A percentile compares a stretch with the other conserved stretches of the same genome.
Conservation (phyloP, 768 basidiomycete genomes). For the Lyophyllum atratum region DNA sequence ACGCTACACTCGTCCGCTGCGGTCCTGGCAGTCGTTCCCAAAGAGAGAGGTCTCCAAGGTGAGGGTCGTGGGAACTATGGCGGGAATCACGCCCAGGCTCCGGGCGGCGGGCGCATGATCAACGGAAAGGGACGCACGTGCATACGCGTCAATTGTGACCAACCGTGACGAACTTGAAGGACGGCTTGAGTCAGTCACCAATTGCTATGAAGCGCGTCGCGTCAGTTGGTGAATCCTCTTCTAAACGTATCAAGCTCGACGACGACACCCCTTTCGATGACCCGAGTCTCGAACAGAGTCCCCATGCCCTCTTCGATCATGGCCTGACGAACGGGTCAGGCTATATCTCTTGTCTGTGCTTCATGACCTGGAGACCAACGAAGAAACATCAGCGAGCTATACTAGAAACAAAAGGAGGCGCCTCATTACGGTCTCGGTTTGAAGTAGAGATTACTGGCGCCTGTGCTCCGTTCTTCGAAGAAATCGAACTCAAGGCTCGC, state of each 20-base stretch:
- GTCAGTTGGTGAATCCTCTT: neutral
- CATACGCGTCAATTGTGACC: constrained; percentile 10
- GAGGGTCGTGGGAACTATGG: constrained; percentile 3
- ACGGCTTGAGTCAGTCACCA: neutral
- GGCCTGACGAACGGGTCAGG: constrained; percentile 32
- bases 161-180: neutral
- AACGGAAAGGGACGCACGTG: constrained; percentile 21
- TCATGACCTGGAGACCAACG: constrained; percentile 45
- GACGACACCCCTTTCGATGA: constrained; percentile 20
- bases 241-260: constrained; percentile 11
- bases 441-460: constrained; percentile 39
- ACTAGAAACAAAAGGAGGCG: constrained; percentile 25
- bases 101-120: too few species aligned
- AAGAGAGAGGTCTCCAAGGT: neutral
- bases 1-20: neutral
- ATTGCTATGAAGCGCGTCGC: constrained; percentile 11
- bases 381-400: constrained; percentile 33
- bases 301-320: constrained; percentile 32
- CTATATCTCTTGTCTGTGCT: constrained; percentile 41
- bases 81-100: too few species aligned
- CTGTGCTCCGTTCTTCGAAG: constrained; percentile 30
- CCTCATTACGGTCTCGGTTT: constrained; percentile 29
- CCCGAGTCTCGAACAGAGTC: constrained; percentile 25
- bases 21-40: neutral
- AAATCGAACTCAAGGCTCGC: constrained; percentile 40